These are phyloP conservation scores for Acanthamoeba castellanii DNA, from an alignment of 208 protist genomes.

Conservation along the genomic window DNA sequence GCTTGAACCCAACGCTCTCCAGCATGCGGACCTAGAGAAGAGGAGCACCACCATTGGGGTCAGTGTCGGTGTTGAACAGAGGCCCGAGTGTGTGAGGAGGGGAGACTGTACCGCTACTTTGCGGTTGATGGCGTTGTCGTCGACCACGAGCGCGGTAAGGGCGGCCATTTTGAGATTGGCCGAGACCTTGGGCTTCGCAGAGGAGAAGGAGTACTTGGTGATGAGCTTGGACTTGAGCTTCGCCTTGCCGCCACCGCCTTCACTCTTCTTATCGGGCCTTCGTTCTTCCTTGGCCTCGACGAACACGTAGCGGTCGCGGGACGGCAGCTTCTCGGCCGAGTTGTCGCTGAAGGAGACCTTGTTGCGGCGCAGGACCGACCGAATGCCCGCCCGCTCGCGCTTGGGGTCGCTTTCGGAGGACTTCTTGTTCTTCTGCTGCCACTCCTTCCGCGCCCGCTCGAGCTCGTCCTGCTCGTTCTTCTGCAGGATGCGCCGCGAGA, in stretches of 20 bases:
- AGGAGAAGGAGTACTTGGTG: constrained; percentile 49
- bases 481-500: neutral
- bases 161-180: too few species aligned
- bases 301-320: neutral
- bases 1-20: constrained; percentile 35
- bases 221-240: constrained; percentile 6
- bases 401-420: neutral
- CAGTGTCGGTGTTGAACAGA: neutral
- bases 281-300: neutral
- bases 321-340: neutral
- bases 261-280: neutral
- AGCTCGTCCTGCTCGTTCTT: constrained; percentile 11
- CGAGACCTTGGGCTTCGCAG: neutral
- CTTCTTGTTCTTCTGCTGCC: constrained; percentile 8
- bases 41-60: neutral
- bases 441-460: neutral
- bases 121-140: constrained; percentile 66
- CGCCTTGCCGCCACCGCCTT: neutral
- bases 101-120: constrained; percentile 6
- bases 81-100: neutral
- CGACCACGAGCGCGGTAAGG: constrained; percentile 35
- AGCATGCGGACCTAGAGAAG: constrained; percentile 14
- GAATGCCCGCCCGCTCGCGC: neutral
- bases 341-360: neutral
- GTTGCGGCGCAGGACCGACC: neutral